Base-by-base conservation (phyloP, 139 green algal species). In the Chlamydomonas schloesseri region DNA sequence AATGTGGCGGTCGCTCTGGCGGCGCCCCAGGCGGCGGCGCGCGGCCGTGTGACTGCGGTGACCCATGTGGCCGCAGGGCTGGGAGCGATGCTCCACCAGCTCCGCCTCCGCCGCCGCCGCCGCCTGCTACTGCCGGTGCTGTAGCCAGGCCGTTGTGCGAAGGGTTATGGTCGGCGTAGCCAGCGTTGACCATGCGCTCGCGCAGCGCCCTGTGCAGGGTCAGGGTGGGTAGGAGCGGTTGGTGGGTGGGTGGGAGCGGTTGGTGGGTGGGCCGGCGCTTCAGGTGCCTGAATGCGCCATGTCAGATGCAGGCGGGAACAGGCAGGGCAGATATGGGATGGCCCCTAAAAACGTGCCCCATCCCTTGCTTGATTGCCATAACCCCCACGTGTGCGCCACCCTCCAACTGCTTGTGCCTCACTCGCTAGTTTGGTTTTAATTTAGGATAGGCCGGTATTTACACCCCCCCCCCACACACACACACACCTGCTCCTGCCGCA, bases 191-290 rank as follows among this genome's bases (percentile, higher is more conserved):
- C 67, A 85, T 76, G 23, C 79, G 79, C 36, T 85, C 79, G 14
- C 79, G 79, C 15, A 85, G 79, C 29, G 79, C 79, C 31, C 79
- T 85, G 68, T 23, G 42, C 36, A 4, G 20, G 21, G 70, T 21
- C 5, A 5, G 33, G 14, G 20, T 36, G 10, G 70, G 70, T 10
- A 33, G 20, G 36, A 33, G 24, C 13, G 31, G 36, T 4, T 29
- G 76, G 76, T 57, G 58, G n/a, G n/a, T 28, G 60, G 15, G 1
- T 1, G 42, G 47, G 23, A 76, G 37, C 14, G 23, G 36, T 37
- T 15, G 21, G 14, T 37, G 6, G 13, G 33, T 28, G 28, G 29
- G 10, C 2, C 33, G 68, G 9, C 17, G 67, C 67, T 72, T 11
- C 15, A 72, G 23, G 53, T 26, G 10, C 33, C 69, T 36, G 31